Percentiles rank a stretch among this genome's conserved stretches.
phyloP scores from a whole-genome alignment of 2,329 filamentous ascomycete genomes.

The Tolypocladium nubicola region DNA sequence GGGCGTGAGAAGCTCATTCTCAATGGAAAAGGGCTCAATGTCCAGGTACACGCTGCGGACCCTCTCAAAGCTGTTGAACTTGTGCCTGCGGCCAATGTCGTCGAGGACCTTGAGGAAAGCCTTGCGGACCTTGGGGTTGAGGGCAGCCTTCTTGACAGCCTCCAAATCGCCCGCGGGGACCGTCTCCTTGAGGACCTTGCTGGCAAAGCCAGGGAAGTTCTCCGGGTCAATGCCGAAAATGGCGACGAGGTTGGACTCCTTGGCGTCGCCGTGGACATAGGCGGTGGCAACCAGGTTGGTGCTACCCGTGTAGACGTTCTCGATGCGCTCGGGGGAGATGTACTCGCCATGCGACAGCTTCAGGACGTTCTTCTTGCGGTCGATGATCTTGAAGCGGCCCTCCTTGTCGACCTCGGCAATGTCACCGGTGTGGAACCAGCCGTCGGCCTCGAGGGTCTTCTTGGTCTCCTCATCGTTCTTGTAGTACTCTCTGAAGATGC shows the following conservation, averaged over 20 bases:
- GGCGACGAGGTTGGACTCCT: conserved; percentile 71
- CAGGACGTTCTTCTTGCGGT: conserved; percentile 98
- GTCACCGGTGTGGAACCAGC: conserved; percentile 96
- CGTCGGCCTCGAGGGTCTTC: conserved; percentile 73
- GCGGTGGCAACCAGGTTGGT: conserved; percentile 67
- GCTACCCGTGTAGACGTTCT: conserved; percentile 85
- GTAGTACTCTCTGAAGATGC: conserved; percentile 78
- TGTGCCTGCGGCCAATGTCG: conserved; percentile 66
- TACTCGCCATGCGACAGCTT: conserved; percentile 98
- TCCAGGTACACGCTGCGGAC: conserved; percentile 65
- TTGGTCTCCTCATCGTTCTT: conserved; percentile 80
- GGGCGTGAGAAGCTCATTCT: conserved; percentile 81
- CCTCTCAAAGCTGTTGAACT: conserved; percentile 86
- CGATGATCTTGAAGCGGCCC: conserved; percentile 86
- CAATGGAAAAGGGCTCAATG: conserved; percentile 83
- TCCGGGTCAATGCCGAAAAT: conserved; percentile 84
- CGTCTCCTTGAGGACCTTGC: conserved; percentile 59
- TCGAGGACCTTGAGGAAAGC: conserved; percentile 73
- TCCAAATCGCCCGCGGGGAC: conserved; percentile 54
- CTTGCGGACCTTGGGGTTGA: conserved; percentile 59
- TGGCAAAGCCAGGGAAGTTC: conserved; percentile 70
- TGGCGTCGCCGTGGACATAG: conserved; percentile 83
- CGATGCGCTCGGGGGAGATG: conserved; percentile 91
- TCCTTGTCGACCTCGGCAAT: conserved; percentile 76
- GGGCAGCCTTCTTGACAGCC: conserved; percentile 55